Evolutionary conservation across 2,329 filamentous ascomycete genomes (phyloP).

Genomic region (Diaporthe vexans): DNA sequence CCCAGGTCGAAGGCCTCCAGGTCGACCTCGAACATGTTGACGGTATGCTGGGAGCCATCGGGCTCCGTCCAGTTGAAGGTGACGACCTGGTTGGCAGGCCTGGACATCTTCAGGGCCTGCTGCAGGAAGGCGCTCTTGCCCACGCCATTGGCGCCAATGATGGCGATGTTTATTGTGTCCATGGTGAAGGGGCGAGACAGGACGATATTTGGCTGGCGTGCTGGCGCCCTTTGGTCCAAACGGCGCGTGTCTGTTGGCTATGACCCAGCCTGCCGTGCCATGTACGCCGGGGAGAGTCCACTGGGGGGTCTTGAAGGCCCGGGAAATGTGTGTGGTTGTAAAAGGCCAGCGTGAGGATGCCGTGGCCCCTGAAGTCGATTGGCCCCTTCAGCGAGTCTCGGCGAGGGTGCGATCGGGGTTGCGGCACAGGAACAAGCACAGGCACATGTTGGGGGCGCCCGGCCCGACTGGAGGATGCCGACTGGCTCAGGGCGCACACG

Average conservation of each 20-base stretch:
- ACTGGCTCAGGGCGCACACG: conserved; percentile 49
- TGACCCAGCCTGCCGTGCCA: conserved; percentile 33
- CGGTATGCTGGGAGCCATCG: conserved; percentile 69
- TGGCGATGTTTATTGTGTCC: conserved; percentile 75
- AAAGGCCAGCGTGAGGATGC: conserved; percentile 22
- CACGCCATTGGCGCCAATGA: conserved; percentile 76
- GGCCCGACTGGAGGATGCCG: conserved; percentile 22
- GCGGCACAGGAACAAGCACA: conserved; percentile 46
- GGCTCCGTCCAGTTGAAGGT: conserved; percentile 71
- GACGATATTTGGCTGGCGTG: conserved; percentile 3
- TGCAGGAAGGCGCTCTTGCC: conserved; percentile 80
- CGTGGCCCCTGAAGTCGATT: conserved; percentile 47
- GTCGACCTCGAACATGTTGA: conserved; percentile 76
- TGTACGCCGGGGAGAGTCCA: conserved; percentile 30
- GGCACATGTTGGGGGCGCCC: conserved; percentile 33
- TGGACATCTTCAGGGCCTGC: conserved; percentile 68
- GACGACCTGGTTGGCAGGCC: conserved; percentile 63
- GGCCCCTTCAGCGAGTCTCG: conserved; percentile 63
- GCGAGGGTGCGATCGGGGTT: conserved; percentile 60
- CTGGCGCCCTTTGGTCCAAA: conserved; percentile 19
- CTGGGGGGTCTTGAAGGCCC: conserved; percentile 24
- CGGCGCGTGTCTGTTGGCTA: conserved; percentile 38
- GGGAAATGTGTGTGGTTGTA: not conserved
- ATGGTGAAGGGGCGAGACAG: conserved; percentile 52
- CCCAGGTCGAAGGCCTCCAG: conserved; percentile 75